phyloP scores from a whole-genome alignment of 768 basidiomycete genomes.

The Wakefieldia striispora region DNA sequence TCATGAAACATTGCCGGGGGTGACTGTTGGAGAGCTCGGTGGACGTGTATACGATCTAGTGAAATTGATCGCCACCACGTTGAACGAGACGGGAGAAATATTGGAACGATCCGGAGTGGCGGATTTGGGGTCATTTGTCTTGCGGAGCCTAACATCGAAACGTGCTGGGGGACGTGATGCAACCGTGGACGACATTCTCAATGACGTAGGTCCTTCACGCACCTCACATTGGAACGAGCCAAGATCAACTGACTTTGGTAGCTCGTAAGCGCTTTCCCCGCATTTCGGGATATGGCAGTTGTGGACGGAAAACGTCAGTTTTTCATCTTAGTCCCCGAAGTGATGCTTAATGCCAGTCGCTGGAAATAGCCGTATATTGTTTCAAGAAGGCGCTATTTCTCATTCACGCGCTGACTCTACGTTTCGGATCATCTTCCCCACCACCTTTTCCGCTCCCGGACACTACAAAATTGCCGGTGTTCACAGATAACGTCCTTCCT shows the following conservation, averaged over 20 bases:
- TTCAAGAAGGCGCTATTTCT: slow-evolving; percentile 91
- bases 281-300: slow-evolving; percentile 73
- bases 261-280: slow-evolving; percentile 77
- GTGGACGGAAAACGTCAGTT: slow-evolving; percentile 60
- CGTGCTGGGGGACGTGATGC: slow-evolving; percentile 29
- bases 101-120: slow-evolving; percentile 59
- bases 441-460: slow-evolving; percentile 62
- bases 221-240: not conserved
- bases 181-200: slow-evolving; percentile 58
- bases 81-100: slow-evolving; percentile 73
- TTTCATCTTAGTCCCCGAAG: slow-evolving; percentile 6
- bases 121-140: slow-evolving; percentile 72
- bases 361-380: slow-evolving; percentile 66
- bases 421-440: slow-evolving; percentile 57
- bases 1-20: slow-evolving; percentile 66
- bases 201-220: slow-evolving; percentile 47
- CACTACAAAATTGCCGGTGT: slow-evolving; percentile 59
- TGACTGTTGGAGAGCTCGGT: slow-evolving; percentile 72
- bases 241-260: slow-evolving; percentile 29
- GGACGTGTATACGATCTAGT: slow-evolving; percentile 75
- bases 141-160: slow-evolving; percentile 56
- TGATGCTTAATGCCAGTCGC: not conserved
- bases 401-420: slow-evolving; percentile 62
- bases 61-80: slow-evolving; percentile 54
- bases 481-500: slow-evolving; percentile 80